Conservation (phyloP, 2,329 filamentous ascomycete species). For the Monilinia polystroma region DNA sequence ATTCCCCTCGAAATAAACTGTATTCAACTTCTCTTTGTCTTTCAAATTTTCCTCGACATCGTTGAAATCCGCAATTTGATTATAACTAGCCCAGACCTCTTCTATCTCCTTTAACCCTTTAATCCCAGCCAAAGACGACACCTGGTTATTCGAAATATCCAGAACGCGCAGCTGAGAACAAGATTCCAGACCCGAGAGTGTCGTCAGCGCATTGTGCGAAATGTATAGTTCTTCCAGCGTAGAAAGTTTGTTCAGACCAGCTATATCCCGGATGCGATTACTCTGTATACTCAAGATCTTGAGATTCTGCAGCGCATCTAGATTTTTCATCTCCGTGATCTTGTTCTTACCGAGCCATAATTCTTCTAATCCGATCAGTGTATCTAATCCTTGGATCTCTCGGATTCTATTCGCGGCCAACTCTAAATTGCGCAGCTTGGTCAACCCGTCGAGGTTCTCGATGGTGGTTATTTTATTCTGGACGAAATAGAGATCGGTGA, state of each 20-base stretch:
- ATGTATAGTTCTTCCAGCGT: constrained; percentile 92
- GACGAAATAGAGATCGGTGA: constrained; percentile 86
- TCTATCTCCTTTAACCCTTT: constrained; percentile 69
- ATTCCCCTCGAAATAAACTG: constrained; percentile 96
- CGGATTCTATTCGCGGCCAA: constrained; percentile 89
- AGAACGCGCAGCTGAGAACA: constrained; percentile 68
- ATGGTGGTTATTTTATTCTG: constrained; percentile 92
- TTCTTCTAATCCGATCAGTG: constrained; percentile 74
- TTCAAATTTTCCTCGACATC: constrained; percentile 77
- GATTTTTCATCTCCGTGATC: constrained; percentile 77
- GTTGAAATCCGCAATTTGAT: constrained; percentile 73
- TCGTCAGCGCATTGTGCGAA: constrained; percentile 86
- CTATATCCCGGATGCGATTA: constrained; percentile 80
- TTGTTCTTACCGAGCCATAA: constrained; percentile 97
- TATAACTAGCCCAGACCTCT: constrained; percentile 94
- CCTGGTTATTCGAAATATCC: constrained; percentile 86
- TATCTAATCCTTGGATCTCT: constrained; percentile 81
- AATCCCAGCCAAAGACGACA: constrained; percentile 72
- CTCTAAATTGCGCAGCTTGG: constrained; percentile 78
- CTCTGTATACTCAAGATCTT: constrained; percentile 92
- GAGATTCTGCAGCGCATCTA: constrained; percentile 73
- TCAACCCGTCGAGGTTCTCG: constrained; percentile 75
- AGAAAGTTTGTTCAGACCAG: constrained; percentile 69
- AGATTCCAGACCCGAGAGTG: constrained; percentile 68
- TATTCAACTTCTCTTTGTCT: constrained; percentile 77